A percentile compares a stretch with the other conserved stretches of the same genome.
These are phyloP conservation scores for Spergularia azorica DNA, from an alignment of 179 eudicot genomes.

Conservation along the genomic window DNA sequence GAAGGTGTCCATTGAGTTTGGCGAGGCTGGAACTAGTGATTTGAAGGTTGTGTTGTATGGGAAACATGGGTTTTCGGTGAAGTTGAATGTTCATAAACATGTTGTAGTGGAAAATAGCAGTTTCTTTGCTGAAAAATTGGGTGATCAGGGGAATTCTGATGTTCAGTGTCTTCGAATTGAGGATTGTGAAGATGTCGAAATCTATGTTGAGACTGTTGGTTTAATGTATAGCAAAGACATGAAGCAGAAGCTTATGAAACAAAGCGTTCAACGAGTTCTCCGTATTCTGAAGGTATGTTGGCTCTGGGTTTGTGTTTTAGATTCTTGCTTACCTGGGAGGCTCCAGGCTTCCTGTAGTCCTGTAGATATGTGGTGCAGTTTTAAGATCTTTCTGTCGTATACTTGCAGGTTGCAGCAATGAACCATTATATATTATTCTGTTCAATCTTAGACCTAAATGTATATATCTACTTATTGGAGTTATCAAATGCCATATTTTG, in stretches of 20 bases:
- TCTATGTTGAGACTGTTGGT: constrained; percentile 82
- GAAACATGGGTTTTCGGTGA: constrained; percentile 75
- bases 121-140: constrained; percentile 61
- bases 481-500: neutral
- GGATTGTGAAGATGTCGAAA: constrained; percentile 90
- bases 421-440: too few species aligned
- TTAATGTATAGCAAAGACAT: constrained; percentile 85
- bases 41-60: constrained; percentile 70
- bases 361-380: too few species aligned
- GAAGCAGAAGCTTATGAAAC: constrained; percentile 84
- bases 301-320: too few species aligned
- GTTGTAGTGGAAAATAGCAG: constrained; percentile 58
- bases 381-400: neutral
- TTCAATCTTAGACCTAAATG: neutral
- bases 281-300: constrained; percentile 75
- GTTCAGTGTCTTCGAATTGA: constrained; percentile 57
- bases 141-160: constrained; percentile 37
- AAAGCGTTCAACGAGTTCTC: constrained; percentile 82
- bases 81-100: constrained; percentile 77
- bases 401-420: neutral
- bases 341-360: too few species aligned
- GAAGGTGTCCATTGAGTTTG: constrained; percentile 91
- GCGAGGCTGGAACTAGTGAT: constrained; percentile 82
- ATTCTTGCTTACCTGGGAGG: too few species aligned
- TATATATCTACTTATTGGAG: neutral